Evolutionary conservation across 2,329 filamentous ascomycete genomes (phyloP).

Genomic region (Epichloe sibirici): DNA sequence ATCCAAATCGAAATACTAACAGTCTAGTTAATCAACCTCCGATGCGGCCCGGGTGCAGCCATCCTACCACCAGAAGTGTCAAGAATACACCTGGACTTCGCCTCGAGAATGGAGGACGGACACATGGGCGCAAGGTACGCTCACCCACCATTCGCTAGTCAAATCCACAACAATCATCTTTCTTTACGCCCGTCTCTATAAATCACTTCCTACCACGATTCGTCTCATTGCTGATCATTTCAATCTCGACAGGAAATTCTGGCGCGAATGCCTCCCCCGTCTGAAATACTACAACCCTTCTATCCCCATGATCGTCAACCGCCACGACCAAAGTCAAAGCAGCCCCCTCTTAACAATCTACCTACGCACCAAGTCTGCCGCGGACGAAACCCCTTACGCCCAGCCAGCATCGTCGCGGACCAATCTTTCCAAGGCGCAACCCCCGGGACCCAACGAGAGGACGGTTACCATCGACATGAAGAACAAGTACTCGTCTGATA

Average conservation of each 20-base stretch:
- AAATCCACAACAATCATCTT: conserved; percentile 10
- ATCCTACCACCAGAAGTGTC: conserved; percentile 66
- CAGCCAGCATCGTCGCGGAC: conserved; percentile 35
- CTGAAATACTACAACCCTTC: conserved; percentile 92
- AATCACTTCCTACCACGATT: not conserved
- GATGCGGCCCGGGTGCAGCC: conserved; percentile 72
- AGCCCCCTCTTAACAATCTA: conserved; percentile 55
- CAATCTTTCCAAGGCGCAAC: conserved; percentile 35
- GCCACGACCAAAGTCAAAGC: conserved; percentile 42
- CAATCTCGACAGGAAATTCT: conserved; percentile 60
- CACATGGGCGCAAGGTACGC: conserved; percentile 62
- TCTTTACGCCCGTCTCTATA: conserved; percentile 10
- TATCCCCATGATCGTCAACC: conserved; percentile 70
- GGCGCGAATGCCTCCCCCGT: conserved; percentile 65
- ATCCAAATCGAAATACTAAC: conserved; percentile 9
- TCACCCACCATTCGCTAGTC: conserved; percentile 6
- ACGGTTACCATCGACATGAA: conserved; percentile 51
- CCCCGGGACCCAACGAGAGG: conserved; percentile 36
- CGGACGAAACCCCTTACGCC: conserved; percentile 19
- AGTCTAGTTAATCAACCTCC: conserved; percentile 58
- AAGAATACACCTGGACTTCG: conserved; percentile 64
- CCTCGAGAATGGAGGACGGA: conserved; percentile 46
- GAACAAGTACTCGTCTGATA: conserved; percentile 44
- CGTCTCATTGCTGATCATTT: conserved; percentile 9
- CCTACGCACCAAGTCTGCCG: conserved; percentile 31